Evolutionary conservation across 345 rosid genomes (phyloP).

Genomic region (Capsella bursapastoris): DNA sequence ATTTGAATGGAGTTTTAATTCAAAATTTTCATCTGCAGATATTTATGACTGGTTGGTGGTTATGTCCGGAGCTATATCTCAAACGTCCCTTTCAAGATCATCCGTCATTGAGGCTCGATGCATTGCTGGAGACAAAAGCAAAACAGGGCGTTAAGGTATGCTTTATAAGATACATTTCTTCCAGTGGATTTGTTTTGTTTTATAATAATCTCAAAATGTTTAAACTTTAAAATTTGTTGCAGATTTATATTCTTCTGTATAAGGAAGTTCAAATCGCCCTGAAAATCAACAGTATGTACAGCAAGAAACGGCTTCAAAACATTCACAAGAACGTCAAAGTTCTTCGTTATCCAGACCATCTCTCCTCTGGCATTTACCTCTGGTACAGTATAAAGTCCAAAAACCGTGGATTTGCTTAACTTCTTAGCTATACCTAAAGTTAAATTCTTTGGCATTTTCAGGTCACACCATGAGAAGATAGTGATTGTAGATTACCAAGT

Average conservation of each 20-base stretch:
- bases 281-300: conserved; percentile 84
- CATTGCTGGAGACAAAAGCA: conserved; percentile 82
- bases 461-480: conserved; percentile 98
- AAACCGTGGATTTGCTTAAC: not conserved
- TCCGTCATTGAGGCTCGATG: conserved; percentile 69
- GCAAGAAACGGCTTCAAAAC: conserved; percentile 73
- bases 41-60: conserved; percentile 98
- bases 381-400: conserved; percentile 54
- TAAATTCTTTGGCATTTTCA: conserved; percentile 33
- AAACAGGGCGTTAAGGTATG: conserved; percentile 87
- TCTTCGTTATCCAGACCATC: conserved; percentile 88
- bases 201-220: not conserved
- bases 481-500: conserved; percentile 80
- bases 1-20: not conserved
- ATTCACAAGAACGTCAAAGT: conserved; percentile 88
- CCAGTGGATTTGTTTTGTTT: conserved; percentile 3
- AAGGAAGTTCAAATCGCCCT: conserved; percentile 91
- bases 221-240: conserved; percentile 32
- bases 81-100: conserved; percentile 81
- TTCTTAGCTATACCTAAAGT: conserved; percentile 13
- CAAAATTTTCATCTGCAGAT: conserved; percentile 52
- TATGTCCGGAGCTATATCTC: conserved; percentile 90
- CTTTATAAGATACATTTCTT: conserved; percentile 1
- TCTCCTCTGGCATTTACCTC: conserved; percentile 74
- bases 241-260: conserved; percentile 90